Evolutionary conservation across 2,329 filamentous ascomycete species (phyloP), one percentile per base, ranked within the genome.

Genomic region (Colletotrichum destructivum): DNA sequence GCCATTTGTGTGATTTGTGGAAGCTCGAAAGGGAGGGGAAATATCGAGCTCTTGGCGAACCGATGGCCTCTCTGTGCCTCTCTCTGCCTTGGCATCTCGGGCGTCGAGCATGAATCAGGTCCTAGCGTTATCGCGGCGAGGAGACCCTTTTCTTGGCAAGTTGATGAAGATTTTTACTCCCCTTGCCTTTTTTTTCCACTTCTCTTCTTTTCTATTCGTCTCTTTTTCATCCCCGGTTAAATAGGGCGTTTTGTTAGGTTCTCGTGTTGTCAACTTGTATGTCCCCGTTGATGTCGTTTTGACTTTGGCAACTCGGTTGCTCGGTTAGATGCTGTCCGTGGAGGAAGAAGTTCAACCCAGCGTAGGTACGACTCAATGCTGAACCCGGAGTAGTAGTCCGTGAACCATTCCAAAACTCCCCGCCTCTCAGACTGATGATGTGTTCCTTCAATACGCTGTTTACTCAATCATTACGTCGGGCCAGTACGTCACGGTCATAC

Each of bases 41-140:
- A 44, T 44, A 49, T 23, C 51, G 26, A 57, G 31, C 26, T n/a
- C 67, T 70, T 70, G 62, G 62, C 62, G 31, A 61, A 60, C 56
- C 40, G 16, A 21, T 16, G 47, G 31, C 31, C 31, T 31, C 31
- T 31, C 31, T 31, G 31, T 31, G 31, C 31, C 31, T 31, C 31
- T 9, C 18, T 56, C 26, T n/a, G n/a, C 46, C 68, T 71, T 71
- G 68, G 63, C 68, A 62, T 21, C 31, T 31, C 56, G 35, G 63
- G 12, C 49, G 12, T 40, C 44, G 35, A 62, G 31, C 63, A 67
- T 51, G 63, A 71, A 49, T 62, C 63, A 56, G 57, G 51, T 13
- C 51, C 23, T 62, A 51, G 68, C 68, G 42, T 62, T 62, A 71
- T 67, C 51, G 35, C 42, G n/a, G 23, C 5, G 35, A 55, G 56